phyloP scores from a whole-genome alignment of 352 stramenopile species.

The Pythium volutum region DNA sequence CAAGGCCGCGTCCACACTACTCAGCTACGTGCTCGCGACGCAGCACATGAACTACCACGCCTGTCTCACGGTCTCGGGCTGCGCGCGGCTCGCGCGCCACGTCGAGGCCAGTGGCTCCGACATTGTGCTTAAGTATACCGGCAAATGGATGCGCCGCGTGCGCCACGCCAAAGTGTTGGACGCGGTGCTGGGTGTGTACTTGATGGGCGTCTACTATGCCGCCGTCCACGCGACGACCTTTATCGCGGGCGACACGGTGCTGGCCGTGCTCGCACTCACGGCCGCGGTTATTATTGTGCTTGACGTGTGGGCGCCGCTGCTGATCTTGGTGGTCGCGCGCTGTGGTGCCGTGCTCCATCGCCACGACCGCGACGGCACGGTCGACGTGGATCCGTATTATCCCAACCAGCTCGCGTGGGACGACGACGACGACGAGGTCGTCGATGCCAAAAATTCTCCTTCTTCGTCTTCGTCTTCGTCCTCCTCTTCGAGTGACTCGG shows the following conservation, averaged over 20 bases:
- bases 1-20: constrained; percentile 49
- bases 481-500: constrained; percentile 14
- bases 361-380: constrained; percentile 54
- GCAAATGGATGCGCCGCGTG: constrained; percentile 53
- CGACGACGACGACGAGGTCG: constrained; percentile 30
- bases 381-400: constrained; percentile 60
- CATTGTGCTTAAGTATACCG: constrained; percentile 68
- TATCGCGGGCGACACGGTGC: constrained; percentile 39
- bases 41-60: constrained; percentile 63
- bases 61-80: constrained; percentile 49
- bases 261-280: constrained; percentile 41
- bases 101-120: constrained; percentile 36
- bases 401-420: constrained; percentile 69
- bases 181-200: constrained; percentile 47
- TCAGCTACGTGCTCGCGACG: constrained; percentile 51
- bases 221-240: constrained; percentile 58
- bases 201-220: constrained; percentile 69
- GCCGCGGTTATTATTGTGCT: constrained; percentile 47
- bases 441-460: not conserved
- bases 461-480: constrained; percentile 11
- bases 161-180: constrained; percentile 63
- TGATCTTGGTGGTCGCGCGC: constrained; percentile 64
- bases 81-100: constrained; percentile 31
- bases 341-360: constrained; percentile 46
- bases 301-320: constrained; percentile 60